These are phyloP conservation scores for Solanum chacoense DNA, from an alignment of 305 asterid genomes.

Conservation along the genomic window DNA sequence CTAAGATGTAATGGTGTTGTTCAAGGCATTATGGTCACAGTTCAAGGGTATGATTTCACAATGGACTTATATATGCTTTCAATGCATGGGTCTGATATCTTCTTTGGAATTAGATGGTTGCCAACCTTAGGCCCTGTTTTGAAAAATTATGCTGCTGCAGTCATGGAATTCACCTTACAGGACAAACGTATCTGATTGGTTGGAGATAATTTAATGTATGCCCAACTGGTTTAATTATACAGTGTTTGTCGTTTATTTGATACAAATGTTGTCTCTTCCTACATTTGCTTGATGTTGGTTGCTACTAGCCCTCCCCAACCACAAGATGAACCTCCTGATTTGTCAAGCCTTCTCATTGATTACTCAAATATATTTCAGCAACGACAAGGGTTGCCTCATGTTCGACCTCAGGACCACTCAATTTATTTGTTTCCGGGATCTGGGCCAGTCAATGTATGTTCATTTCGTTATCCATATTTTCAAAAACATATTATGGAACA, in stretches of 20 bases:
- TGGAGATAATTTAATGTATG: background rate
- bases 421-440: background rate
- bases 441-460: background rate
- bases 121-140: background rate
- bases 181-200: background rate
- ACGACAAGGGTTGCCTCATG: background rate
- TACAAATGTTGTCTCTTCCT: background rate
- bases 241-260: background rate
- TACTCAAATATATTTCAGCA: background rate
- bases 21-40: too few species aligned
- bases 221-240: background rate
- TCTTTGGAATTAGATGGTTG: background rate
- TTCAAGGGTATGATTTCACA: background rate
- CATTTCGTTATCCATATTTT: background rate
- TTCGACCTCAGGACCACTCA: background rate
- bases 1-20: background rate
- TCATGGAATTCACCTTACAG: background rate
- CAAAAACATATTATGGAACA: background rate
- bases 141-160: background rate
- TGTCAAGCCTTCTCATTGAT: background rate
- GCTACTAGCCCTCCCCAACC: background rate
- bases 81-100: background rate
- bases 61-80: background rate
- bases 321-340: background rate
- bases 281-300: background rate